Conservation (phyloP, 192 early-diverging fungal genomes). For the Dimargaris xerosporica region DNA sequence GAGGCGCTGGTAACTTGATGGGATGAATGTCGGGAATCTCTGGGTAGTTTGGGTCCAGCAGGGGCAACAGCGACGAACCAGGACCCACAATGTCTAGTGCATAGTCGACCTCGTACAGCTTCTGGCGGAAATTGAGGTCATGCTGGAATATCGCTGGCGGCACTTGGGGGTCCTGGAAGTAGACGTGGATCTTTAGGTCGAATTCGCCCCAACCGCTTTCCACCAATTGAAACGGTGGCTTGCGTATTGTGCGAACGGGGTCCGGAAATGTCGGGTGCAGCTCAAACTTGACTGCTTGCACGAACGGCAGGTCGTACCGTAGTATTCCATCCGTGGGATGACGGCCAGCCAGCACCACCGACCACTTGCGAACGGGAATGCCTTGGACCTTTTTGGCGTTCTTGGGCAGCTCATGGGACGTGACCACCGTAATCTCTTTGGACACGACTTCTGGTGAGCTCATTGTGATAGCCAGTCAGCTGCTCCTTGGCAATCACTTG, state of each 20-base stretch:
- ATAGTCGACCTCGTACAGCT: conserved; percentile 5
- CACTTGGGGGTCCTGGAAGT: conserved; percentile 19
- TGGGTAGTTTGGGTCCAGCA: conserved; percentile 6
- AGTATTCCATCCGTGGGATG: not conserved
- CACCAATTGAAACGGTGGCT: conserved; percentile 22
- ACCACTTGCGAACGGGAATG: conserved; percentile 9
- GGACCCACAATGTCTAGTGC: not conserved
- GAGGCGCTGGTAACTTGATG: not conserved
- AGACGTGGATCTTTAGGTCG: conserved; percentile 22
- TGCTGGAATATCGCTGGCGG: conserved; percentile 18
- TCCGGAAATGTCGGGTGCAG: conserved; percentile 27
- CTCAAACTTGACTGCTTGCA: conserved; percentile 26
- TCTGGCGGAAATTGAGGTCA: conserved; percentile 26
- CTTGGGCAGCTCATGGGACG: conserved; percentile 2
- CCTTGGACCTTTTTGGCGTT: conserved; percentile 2
- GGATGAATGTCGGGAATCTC: not conserved
- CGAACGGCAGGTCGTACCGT: conserved; percentile 20
- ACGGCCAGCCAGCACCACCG: conserved; percentile 1
- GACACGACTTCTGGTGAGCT: not conserved
- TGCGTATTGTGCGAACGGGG: conserved; percentile 3
- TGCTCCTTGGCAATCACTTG: no score
- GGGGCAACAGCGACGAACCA: not conserved
- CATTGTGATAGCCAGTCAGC: no score
- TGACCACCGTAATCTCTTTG: not conserved
- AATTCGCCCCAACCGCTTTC: conserved; percentile 35